Evolutionary conservation across 179 eudicot species (phyloP), one percentile per base, ranked within the genome.

Genomic region (Sideroxylon spinosum): DNA sequence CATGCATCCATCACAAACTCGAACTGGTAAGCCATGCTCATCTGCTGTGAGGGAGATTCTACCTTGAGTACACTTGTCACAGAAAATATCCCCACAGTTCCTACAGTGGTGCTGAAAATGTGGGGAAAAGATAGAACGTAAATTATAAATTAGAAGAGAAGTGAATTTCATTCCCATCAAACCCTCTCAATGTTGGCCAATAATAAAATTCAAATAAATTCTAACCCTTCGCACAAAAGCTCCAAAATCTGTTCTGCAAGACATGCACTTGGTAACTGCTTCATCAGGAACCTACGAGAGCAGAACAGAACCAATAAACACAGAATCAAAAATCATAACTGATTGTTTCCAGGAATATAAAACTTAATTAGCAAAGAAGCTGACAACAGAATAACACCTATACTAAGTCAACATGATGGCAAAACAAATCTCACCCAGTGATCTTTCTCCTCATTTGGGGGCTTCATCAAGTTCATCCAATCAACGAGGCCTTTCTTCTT

Each of bases 21-120:
- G 91, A 86, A 95, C 99, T 12, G 90, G 85, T 67, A 82, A 86
- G 16, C 94, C 93, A 81, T 91, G 74, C 67, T 89, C 96, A 64
- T 95, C 99, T 22, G 82, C 71, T 32, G 97, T 89, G 44, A 95
- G 97, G 66, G 96, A 90, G 66, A 90, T 92, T 87, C 99, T 90
- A 26, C 98, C 99, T 86, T 95, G 98, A 60, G 99, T 95, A 78
- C 99, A 95, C 82, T 91, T 95, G 87, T 95, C 99, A 68, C 99
- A 95, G 81, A 90, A 94, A 23, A 95, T 92, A 76, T 94, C 99
- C 71, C 98, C 99, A 84, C 99, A 95, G 81, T 92, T 95, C 77
- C 98, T 88, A 83, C 99, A 95, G 86, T 95, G 99, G 82, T 95
- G 99, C 99, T 95, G 90, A 74, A 73, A 79, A 50, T 6, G 65